phyloP scores from a whole-genome alignment of 192 early-diverging fungal species.

The Podila clonocystis region DNA sequence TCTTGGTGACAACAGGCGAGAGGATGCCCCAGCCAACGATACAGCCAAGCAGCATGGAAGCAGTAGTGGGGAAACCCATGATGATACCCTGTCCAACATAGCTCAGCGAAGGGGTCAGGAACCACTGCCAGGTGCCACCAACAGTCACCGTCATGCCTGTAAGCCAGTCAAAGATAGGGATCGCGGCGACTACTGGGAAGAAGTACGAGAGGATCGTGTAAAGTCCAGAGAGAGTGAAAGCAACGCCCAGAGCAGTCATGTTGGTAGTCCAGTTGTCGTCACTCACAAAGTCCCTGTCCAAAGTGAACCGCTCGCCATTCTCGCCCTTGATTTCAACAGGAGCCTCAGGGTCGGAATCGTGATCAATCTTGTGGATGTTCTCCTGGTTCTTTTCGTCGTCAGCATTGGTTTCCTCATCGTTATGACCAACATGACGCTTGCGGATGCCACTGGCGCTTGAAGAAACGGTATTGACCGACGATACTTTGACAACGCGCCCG shows the following conservation, averaged over 20 bases:
- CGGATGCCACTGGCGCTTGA: too few relatives aligned
- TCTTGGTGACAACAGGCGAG: constrained; percentile 71
- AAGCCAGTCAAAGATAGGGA: constrained; percentile 70
- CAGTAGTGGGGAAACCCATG: constrained; percentile 81
- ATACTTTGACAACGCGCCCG: neutral
- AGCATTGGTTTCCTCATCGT: too few relatives aligned
- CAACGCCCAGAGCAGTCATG: constrained; percentile 58
- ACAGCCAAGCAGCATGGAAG: constrained; percentile 77
- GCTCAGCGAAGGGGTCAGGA: constrained; percentile 74
- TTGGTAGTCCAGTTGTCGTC: constrained; percentile 73
- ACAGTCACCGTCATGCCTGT: constrained; percentile 60
- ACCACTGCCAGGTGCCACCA: constrained; percentile 71
- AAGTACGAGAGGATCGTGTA: constrained; percentile 76
- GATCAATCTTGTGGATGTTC: too few relatives aligned
- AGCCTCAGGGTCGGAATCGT: too few relatives aligned
- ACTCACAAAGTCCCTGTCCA: constrained; percentile 40
- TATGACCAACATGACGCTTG: too few relatives aligned
- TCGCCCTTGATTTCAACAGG: constrained; percentile 13
- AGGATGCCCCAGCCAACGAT: constrained; percentile 80
- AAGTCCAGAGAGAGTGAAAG: constrained; percentile 69
- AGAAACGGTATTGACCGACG: too few relatives aligned
- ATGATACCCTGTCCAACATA: constrained; percentile 85
- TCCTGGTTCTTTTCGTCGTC: too few relatives aligned
- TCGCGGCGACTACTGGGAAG: constrained; percentile 61
- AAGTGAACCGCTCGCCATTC: constrained; percentile 34